Base-by-base conservation (phyloP, 768 basidiomycete species). In the Psilocybe tampanensis region DNA sequence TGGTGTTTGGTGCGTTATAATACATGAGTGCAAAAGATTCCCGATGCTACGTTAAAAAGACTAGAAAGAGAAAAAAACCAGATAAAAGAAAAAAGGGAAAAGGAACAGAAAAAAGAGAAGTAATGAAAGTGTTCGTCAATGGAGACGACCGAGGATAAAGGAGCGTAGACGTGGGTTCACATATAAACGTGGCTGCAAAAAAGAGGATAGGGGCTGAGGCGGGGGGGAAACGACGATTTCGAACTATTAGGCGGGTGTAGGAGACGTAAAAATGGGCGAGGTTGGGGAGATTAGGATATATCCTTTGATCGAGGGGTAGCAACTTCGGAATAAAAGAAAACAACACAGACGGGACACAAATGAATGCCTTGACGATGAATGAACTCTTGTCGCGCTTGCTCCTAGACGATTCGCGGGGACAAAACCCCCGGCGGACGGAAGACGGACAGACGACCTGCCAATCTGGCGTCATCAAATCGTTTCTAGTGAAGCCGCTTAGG, bases 1-100 rank as follows among this genome's bases (percentile, higher is more conserved):
- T 39, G 36, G n/a, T n/a, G 29, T 18, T n/a, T 48, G 26, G 47
- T 48, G 47, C 47, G 32, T 48, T 48, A 48, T 32, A 48, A 17
- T 48, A 48, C 47, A 48, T 32, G 47, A 48, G 26, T 48, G 26
- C 26, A 29, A 33, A 48, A 48, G 17, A 33, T 22, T 47, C 29
- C 13, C 26, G 47, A 48, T 48, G 47, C 29, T 48, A 48, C 47
- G 47, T 32, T 18, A 44, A 47, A 48, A 39, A 39, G 18, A 17
- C n/a, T n/a, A 18, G 8, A 18, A 44, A n/a, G 47, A 7, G 15
- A 24, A 33, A 29, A 48, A 18, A n/a, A 24, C 44, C 23, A 18
- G n/a, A 29, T 12, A 33, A n/a, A 29, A n/a, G 8, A 48, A 19
- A 32, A 15, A 24, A 33, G 11, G 24, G 8, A 6, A n/a, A 7